These are phyloP conservation scores for Aspergillus fructus DNA, from an alignment of 2,329 filamentous ascomycete genomes.

Conservation along the genomic window DNA sequence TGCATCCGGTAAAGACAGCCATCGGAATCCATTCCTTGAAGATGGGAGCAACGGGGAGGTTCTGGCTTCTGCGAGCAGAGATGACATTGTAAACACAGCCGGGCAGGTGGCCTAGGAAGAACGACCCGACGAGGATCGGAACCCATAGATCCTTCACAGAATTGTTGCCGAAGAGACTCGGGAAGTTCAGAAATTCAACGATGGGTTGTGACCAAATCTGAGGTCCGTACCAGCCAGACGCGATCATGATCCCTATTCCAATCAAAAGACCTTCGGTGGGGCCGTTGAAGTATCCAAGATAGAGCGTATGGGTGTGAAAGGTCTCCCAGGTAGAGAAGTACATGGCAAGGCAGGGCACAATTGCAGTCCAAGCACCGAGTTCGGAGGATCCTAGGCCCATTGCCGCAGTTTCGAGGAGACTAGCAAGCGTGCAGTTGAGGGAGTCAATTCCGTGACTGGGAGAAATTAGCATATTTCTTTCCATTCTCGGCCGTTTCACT, in stretches of 20 bases:
- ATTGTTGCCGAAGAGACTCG: conserved; percentile 64
- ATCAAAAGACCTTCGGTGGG: conserved; percentile 94
- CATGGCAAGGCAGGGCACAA: conserved; percentile 93
- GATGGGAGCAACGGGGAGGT: conserved; percentile 74
- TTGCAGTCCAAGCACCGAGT: conserved; percentile 84
- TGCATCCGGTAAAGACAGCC: conserved; percentile 72
- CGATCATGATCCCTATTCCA: conserved; percentile 79
- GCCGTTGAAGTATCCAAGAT: conserved; percentile 94
- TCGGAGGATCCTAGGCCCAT: conserved; percentile 86
- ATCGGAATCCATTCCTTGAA: conserved; percentile 96
- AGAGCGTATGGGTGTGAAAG: conserved; percentile 96
- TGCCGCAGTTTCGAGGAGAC: conserved; percentile 84
- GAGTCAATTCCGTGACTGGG: conserved; percentile 89
- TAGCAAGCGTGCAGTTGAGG: conserved; percentile 92
- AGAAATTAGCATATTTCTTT: conserved; percentile 24
- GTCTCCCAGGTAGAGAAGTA: conserved; percentile 99
- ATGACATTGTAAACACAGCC: conserved; percentile 87
- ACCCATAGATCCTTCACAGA: conserved; percentile 90
- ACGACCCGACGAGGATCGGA: conserved; percentile 63
- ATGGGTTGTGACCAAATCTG: conserved; percentile 80
- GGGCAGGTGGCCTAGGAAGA: conserved; percentile 75
- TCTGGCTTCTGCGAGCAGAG: conserved; percentile 68
- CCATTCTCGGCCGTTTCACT: conserved; percentile 27
- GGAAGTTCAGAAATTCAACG: conserved; percentile 65
- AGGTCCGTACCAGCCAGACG: conserved; percentile 85